Base-by-base conservation (phyloP, 2,329 filamentous ascomycete species). In the Metarhizium humberi region DNA sequence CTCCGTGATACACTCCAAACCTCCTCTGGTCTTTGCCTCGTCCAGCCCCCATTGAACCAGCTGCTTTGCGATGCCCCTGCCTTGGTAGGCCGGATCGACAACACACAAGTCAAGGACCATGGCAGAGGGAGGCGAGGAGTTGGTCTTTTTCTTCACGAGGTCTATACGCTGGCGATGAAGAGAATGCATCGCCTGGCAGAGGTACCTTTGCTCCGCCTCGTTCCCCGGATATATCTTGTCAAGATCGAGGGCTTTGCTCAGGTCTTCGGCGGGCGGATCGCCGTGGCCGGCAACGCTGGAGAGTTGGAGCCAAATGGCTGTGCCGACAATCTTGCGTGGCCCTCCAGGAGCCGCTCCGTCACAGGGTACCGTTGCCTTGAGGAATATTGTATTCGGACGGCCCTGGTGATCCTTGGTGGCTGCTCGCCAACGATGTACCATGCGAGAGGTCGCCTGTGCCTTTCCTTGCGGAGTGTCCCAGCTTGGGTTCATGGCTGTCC, bases 241-340 rank as follows among this genome's bases (percentile, higher is more conserved):
- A 1, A 76, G 59, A 38, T 72, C 63, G 36, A 68, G 54, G 0
- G 54, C 61, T 6, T 56, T 52, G 53, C 58, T 61, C 3, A 75
- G 60, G 20, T 73, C 67, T 14, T 68, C 63, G 20, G 67, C 55
- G 1, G 68, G 72, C 29, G 56, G 58, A 30, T 77, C 73, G 13
- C 80, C 80, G 51, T 72, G 63, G 13, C 78, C 79, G 2, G 72
- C 67, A 0, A 81, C 72, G 6, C 69, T 64, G 0, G 80, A 82
- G 0, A 70, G 64, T 59, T 84, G 80, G 8, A 69, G 61, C 81
- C 81, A 84, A 55, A 82, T 75, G 3, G 80, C 78, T 32, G 78
- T 57, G 16, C 80, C 81, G 10, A 69, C 80, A n/a, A 81, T 69
- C 8, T 59, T 53, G 45, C 65, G 66, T 30, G 53, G 47, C 25